phyloP scores from a whole-genome alignment of 495 filamentous ascomycete genomes.

The Usnea hakonensis region DNA sequence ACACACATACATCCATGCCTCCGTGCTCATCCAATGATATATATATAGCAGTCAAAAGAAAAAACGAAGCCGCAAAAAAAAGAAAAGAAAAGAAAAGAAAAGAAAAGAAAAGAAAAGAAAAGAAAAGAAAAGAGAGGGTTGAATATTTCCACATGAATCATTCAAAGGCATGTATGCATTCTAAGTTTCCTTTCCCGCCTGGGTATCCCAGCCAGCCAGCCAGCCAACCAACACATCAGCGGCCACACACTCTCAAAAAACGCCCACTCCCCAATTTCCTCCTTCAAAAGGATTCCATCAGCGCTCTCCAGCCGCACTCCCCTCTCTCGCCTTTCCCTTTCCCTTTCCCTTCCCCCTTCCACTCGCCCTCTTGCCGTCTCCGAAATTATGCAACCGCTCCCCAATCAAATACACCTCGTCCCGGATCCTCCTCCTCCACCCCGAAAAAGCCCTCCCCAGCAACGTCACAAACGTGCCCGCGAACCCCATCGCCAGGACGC shows the following conservation, averaged over 20 bases:
- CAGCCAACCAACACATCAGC: background rate
- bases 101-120: too few species aligned
- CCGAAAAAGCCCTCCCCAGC: slow-evolving; percentile 47
- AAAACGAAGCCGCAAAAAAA: too few species aligned
- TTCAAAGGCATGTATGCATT: background rate
- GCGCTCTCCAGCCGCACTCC: background rate
- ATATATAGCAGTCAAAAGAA: too few species aligned
- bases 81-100: too few species aligned
- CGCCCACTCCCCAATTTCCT: background rate
- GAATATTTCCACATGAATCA: too few species aligned
- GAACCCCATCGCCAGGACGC: slow-evolving; percentile 44
- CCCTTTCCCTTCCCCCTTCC: slow-evolving; percentile 14
- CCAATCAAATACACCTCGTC: slow-evolving; percentile 97
- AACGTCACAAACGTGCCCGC: slow-evolving; percentile 36
- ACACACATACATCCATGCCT: too few species aligned
- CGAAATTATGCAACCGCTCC: slow-evolving; percentile 88
- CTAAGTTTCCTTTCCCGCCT: background rate
- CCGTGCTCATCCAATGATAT: too few species aligned
- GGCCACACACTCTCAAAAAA: background rate
- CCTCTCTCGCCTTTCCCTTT: slow-evolving; percentile 2
- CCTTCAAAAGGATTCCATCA: background rate
- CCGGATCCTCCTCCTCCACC: slow-evolving; percentile 74
- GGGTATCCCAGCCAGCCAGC: background rate
- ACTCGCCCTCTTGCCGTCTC: slow-evolving; percentile 39
- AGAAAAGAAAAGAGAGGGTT: too few species aligned